Evolutionary conservation across 148 eudicot genomes (phyloP), one percentile per base, ranked within the genome.

Genomic region (Chenopodium album): DNA sequence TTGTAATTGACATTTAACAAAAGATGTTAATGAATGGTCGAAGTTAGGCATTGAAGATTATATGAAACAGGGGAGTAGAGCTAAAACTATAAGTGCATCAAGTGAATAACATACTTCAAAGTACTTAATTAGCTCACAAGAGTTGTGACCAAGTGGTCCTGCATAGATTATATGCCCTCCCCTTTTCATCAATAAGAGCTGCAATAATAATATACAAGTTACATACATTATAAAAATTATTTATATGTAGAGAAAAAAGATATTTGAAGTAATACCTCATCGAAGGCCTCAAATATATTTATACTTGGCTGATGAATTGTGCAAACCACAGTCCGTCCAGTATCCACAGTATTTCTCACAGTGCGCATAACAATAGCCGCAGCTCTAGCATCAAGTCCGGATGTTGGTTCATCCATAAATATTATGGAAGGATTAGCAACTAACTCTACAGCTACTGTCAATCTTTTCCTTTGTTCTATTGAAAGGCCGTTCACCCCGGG

Each of bases 371-470:
- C 93, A 50, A 90, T 89, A 22, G 95, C 95, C 2, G 95, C 95
- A 65, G 93, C 85, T 83, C 92, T 88, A 7, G 95, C 95, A 87
- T 92, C 95, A 44, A 92, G 84, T 6, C 95, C 95, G 14, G 95
- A 87, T 72, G 93, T 92, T 22, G 95, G 95, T 79, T 92, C 95
- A 74, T 92, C 95, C 92, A 90, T 90, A 82, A 92, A 89, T 44
- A 92, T 90, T 14, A 92, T 87, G 2, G 95, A 87, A 10, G 95
- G 95, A 78, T 92, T 92, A 23, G 93, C 89, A 31, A 92, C 92
- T 29, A 91, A 83, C 83, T 91, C 94, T n/a, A 91, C 94, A 12
- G 92, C 94, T 1, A 91, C 85, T 0, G 95, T 92, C 11, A 92
- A 82, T 70, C 95, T 82, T 78, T 92, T 92, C 29, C 93, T 85